These are phyloP conservation scores for Galerina marginata DNA, from an alignment of 768 basidiomycete species.

Conservation along the genomic window DNA sequence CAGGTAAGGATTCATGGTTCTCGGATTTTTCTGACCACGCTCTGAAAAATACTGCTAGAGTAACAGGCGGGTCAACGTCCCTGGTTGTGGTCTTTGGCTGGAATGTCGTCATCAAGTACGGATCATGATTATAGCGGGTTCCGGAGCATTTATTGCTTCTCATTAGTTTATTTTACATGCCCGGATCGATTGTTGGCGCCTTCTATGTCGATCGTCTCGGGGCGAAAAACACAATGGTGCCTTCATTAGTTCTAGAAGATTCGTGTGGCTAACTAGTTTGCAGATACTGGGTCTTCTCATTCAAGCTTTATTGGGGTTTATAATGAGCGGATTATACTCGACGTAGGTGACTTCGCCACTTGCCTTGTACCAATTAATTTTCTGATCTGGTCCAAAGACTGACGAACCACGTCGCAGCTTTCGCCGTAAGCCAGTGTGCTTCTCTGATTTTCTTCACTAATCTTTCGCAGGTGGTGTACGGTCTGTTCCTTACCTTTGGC, in stretches of 20 bases:
- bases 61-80: slow-evolving; percentile 58
- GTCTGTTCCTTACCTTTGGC: slow-evolving; percentile 88
- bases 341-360: slow-evolving; percentile 34
- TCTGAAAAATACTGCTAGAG: slow-evolving; percentile 37
- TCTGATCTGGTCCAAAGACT: slow-evolving; percentile 41
- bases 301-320: slow-evolving; percentile 82
- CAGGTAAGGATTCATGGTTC: slow-evolving; percentile 42
- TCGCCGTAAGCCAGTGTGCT: slow-evolving; percentile 56
- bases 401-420: slow-evolving; percentile 67
- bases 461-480: slow-evolving; percentile 71
- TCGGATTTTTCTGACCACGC: neutral
- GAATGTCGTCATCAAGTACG: slow-evolving; percentile 84
- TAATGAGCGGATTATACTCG: slow-evolving; percentile 85
- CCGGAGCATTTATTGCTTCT: too few relatives aligned
- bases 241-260: neutral
- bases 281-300: slow-evolving; percentile 70
- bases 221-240: slow-evolving; percentile 77
- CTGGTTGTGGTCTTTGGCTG: slow-evolving; percentile 80
- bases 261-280: neutral
- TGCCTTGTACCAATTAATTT: neutral
- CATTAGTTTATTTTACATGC: slow-evolving; percentile 43
- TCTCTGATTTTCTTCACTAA: neutral
- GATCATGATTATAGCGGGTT: neutral
- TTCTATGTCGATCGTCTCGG: slow-evolving; percentile 78
- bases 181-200: slow-evolving; percentile 69